phyloP scores from a whole-genome alignment of 768 basidiomycete genomes.

The Naganishia onofrii region DNA sequence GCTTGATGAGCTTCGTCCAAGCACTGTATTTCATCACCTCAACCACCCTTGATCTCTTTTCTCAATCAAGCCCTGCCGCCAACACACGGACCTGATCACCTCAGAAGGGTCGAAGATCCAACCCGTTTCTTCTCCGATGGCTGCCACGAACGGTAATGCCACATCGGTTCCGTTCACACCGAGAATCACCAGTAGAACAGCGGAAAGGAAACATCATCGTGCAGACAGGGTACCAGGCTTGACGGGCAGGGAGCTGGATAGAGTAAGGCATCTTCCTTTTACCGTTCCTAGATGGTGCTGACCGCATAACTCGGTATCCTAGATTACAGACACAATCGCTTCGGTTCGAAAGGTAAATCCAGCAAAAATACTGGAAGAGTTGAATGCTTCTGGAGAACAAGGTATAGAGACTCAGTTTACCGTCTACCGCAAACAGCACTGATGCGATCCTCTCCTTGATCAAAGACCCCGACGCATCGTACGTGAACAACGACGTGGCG shows the following conservation, averaged over 20 bases:
- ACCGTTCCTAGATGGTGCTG: background rate
- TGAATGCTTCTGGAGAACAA: slow-evolving; percentile 44
- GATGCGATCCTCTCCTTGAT: background rate
- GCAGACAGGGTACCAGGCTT: slow-evolving; percentile 10
- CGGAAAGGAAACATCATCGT: slow-evolving; percentile 11
- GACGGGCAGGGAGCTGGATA: slow-evolving; percentile 4
- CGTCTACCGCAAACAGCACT: background rate
- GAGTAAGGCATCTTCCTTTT: background rate
- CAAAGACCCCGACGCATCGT: slow-evolving; percentile 23
- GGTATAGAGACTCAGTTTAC: too few relatives aligned
- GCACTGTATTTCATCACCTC: too few relatives aligned
- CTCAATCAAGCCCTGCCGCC: too few relatives aligned
- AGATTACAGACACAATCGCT: slow-evolving; percentile 47
- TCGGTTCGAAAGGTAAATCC: slow-evolving; percentile 44
- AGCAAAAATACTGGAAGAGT: slow-evolving; percentile 43
- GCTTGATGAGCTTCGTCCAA: too few relatives aligned
- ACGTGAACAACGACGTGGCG: slow-evolving; percentile 27
- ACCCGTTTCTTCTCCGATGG: background rate
- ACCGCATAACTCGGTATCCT: background rate
- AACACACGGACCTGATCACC: too few relatives aligned
- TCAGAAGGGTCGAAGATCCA: too few relatives aligned
- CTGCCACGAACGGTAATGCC: slow-evolving; percentile 8
- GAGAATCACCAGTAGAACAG: slow-evolving; percentile 22
- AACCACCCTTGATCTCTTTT: too few relatives aligned
- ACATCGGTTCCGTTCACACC: slow-evolving; percentile 18